These are phyloP conservation scores for Protomyces inouyei DNA, from an alignment of 1,139 yeast genomes.

Conservation along the genomic window DNA sequence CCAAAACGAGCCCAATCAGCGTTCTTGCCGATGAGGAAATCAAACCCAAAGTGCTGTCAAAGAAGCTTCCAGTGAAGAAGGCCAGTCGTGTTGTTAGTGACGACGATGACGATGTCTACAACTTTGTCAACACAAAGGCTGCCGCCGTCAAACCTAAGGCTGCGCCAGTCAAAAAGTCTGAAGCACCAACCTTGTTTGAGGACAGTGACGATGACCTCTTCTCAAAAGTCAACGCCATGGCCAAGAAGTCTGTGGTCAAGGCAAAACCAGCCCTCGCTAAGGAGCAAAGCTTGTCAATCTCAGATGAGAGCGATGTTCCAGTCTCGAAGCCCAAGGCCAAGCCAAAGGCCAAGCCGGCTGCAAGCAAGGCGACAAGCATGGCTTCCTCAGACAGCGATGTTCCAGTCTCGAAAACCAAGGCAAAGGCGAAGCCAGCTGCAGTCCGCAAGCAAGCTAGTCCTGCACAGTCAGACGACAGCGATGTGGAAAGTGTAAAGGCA, in stretches of 20 bases:
- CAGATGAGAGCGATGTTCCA: background rate
- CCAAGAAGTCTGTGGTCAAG: background rate
- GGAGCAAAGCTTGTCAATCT: background rate
- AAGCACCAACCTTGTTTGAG: constrained; percentile 7
- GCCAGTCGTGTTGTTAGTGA: background rate
- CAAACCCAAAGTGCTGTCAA: background rate
- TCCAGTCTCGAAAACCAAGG: background rate
- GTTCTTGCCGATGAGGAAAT: constrained; percentile 5
- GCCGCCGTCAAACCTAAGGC: constrained; percentile 1
- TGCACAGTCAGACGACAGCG: background rate
- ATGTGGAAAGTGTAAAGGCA: background rate
- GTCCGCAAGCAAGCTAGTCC: background rate
- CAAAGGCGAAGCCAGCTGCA: background rate
- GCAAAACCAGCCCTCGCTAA: background rate
- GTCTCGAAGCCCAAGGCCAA: constrained; percentile 1
- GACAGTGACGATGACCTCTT: constrained; percentile 26
- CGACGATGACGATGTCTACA: constrained; percentile 22
- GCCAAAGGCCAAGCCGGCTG: background rate
- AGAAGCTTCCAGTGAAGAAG: background rate
- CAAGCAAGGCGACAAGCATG: background rate
- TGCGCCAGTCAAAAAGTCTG: background rate
- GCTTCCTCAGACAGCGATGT: background rate
- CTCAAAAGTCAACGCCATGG: background rate
- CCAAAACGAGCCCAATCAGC: constrained; percentile 2
- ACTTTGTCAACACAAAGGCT: constrained; percentile 4